Percentiles rank a stretch among this genome's conserved stretches.
Conservation (phyloP, 768 basidiomycete genomes). For the Suillus bovinus region DNA sequence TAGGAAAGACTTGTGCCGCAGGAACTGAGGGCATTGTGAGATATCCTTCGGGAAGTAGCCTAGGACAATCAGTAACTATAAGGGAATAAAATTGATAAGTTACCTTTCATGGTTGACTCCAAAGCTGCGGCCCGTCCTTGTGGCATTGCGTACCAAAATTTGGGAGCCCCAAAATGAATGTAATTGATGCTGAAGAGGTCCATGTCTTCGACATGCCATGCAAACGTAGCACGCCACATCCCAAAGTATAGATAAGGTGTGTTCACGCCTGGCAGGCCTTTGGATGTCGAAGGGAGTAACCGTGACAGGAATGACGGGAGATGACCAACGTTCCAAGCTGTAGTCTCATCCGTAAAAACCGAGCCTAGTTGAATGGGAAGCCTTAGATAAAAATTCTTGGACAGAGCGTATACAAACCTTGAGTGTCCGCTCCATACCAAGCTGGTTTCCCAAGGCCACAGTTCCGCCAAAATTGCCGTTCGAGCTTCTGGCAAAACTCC, state of each 20-base stretch:
- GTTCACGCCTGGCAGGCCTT: constrained; percentile 91
- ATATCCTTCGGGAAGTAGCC: constrained; percentile 91
- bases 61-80: constrained; percentile 29
- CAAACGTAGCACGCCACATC: constrained; percentile 99
- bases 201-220: constrained; percentile 99
- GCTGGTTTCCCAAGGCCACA: constrained; percentile 86
- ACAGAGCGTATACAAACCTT: constrained; percentile 53
- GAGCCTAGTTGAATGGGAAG: constrained; percentile 44
- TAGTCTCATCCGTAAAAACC: constrained; percentile 73
- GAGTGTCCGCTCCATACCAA: constrained; percentile 97
- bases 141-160: constrained; percentile 96
- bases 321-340: constrained; percentile 91
- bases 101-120: constrained; percentile 90
- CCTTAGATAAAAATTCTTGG: background rate
- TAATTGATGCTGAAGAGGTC: constrained; percentile 99
- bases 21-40: constrained; percentile 85
- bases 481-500: constrained; percentile 85
- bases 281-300: constrained; percentile 63
- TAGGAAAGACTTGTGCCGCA: constrained; percentile 95
- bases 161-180: constrained; percentile 97
- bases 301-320: constrained; percentile 86
- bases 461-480: constrained; percentile 91
- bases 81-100: constrained; percentile 18
- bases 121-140: constrained; percentile 79
- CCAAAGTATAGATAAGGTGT: constrained; percentile 98